A percentile compares a stretch with the other conserved stretches of the same genome.
Conservation (phyloP, 2,329 filamentous ascomycete genomes). For the Triangularia verruculosa region DNA sequence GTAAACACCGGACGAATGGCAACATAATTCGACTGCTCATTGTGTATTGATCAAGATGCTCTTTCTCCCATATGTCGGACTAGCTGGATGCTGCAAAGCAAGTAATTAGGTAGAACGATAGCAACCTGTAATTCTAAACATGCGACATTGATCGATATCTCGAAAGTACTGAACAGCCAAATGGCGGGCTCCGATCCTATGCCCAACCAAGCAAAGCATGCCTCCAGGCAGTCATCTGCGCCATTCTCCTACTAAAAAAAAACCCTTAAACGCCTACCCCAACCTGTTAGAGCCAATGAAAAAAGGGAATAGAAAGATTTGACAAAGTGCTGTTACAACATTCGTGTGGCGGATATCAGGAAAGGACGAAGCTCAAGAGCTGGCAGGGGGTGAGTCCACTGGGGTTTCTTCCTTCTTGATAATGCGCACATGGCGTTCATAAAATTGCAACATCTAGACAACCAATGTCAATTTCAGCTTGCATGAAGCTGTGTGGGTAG, state of each 20-base stretch:
- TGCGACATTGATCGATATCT: neutral
- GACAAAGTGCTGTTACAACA: neutral
- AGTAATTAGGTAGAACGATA: neutral
- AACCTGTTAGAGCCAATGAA: neutral
- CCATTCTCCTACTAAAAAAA: neutral
- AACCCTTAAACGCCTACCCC: neutral
- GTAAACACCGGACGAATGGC: neutral
- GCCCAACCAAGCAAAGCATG: neutral
- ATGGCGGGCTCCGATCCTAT: neutral
- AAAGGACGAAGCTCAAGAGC: neutral
- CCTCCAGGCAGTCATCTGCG: neutral
- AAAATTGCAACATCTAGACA: slow-evolving; percentile 56
- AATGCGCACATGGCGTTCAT: slow-evolving; percentile 57
- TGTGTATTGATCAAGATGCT: neutral
- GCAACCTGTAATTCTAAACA: neutral
- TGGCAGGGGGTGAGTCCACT: neutral
- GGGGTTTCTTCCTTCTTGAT: slow-evolving; percentile 36
- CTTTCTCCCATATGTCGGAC: neutral
- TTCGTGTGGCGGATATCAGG: neutral
- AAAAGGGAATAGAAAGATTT: neutral
- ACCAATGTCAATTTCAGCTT: slow-evolving; percentile 5
- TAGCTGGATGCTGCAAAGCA: neutral
- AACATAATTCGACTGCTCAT: too few relatives aligned
- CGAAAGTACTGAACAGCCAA: neutral
- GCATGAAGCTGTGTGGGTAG: neutral